Evolutionary conservation across 805 yeast species (phyloP), one percentile per base, ranked within the genome.

Genomic region (Sugiyamaella floridensis): DNA sequence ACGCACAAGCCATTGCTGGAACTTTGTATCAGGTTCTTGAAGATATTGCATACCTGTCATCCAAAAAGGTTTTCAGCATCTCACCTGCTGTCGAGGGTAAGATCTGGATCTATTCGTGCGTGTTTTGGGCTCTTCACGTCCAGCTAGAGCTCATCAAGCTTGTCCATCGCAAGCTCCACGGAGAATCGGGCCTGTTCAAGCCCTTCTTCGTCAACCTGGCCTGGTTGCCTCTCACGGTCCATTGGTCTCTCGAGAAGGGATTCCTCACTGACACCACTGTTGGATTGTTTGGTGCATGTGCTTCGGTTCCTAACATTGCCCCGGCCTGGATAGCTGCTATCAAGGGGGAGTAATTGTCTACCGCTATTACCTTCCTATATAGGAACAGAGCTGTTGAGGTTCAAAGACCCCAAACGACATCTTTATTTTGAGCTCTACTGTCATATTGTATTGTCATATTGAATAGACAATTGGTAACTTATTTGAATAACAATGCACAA

Each of bases 171-270:
- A 47, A 18, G 47, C n/a, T 40, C 37, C 20, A 20, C 34, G 49
- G 40, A 43, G 53, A 48, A 44, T 43, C 19, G 40, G 40, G 42
- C 52, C 48, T 63, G 62, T 64, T 43, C 28, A 58, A 62, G 44
- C 55, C 58, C 40, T 54, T 71, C 18, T 50, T 67, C 14, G 67
- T 67, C 53, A 70, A 71, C 54, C 53, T 66, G n/a, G 69, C 71
- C 16, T 73, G 72, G 65, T 62, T 70, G 40, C 76, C 76, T 4
- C 58, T 72, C 45, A 68, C 76, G 2, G 58, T 69, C 42, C 76
- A 72, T 58, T 72, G 76, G 76, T 69, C 75, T 2, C 56, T 67
- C 10, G 63, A 65, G 49, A 54, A 48, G 2, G 76, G 76, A 1
- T 53, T 67, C 19, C 53, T 70, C 20, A 51, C 50, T 22, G 66